These are phyloP conservation scores for Hypericum perforatum DNA, from an alignment of 345 rosid genomes.

Conservation along the genomic window DNA sequence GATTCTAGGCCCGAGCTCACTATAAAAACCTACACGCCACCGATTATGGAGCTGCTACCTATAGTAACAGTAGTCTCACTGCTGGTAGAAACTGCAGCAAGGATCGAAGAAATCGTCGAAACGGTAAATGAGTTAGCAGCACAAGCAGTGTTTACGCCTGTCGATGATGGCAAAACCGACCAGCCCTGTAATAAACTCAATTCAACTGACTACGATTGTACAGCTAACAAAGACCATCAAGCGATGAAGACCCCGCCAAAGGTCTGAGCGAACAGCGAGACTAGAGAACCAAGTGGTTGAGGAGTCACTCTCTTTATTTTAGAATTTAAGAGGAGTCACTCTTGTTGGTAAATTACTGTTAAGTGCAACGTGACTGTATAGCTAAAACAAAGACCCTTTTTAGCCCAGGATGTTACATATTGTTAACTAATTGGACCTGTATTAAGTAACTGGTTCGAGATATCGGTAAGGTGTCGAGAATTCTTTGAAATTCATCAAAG, in stretches of 20 bases:
- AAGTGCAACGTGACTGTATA: too few relatives aligned
- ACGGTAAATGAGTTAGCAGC: conserved; percentile 27
- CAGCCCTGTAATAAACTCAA: conserved; percentile 3
- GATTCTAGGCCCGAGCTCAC: neutral
- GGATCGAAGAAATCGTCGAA: conserved; percentile 22
- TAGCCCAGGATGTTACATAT: too few relatives aligned
- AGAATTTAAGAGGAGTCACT: too few relatives aligned
- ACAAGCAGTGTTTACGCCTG: conserved; percentile 18
- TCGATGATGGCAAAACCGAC: conserved; percentile 11
- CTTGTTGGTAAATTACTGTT: too few relatives aligned
- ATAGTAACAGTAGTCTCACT: conserved; percentile 25
- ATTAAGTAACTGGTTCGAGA: too few relatives aligned
- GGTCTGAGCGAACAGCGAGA: conserved; percentile 8
- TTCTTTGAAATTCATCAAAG: too few relatives aligned
- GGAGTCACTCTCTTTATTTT: too few relatives aligned
- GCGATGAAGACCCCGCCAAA: conserved; percentile 12
- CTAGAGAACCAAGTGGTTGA: too few relatives aligned
- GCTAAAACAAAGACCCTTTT: too few relatives aligned
- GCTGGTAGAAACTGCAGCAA: conserved; percentile 25
- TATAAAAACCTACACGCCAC: conserved; percentile 3
- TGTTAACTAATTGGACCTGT: too few relatives aligned
- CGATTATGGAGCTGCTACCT: conserved; percentile 28
- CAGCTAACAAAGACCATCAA: conserved; percentile 1
- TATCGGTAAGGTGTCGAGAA: too few relatives aligned
- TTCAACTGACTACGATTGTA: neutral